Evolutionary conservation across 1,139 yeast species (phyloP).

Genomic region (Kurtzmaniella natalensis): DNA sequence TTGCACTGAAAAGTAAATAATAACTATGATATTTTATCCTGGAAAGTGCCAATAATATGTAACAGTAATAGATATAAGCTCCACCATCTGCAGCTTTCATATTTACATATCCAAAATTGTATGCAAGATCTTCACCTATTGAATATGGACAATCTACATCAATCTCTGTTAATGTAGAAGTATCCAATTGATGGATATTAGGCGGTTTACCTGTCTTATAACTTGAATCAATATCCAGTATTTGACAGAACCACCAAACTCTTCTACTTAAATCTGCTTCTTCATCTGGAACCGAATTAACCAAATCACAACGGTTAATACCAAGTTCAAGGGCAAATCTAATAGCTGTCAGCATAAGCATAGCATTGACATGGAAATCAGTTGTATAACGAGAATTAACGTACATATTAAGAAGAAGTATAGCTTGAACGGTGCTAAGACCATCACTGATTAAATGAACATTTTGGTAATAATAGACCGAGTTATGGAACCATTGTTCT

Average conservation of each 20-base stretch:
- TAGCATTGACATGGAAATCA: conserved; percentile 20
- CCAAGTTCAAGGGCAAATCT: conserved; percentile 20
- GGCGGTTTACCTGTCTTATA: conserved; percentile 21
- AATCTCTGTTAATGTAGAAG: conserved; percentile 16
- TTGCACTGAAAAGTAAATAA: conserved; percentile 12
- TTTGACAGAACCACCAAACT: conserved; percentile 21
- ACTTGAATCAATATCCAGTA: conserved; percentile 18
- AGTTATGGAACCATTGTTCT: conserved; percentile 13
- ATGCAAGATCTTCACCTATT: conserved; percentile 10
- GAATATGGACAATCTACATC: conserved; percentile 11
- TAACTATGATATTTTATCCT: conserved; percentile 19
- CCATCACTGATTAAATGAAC: conserved; percentile 19
- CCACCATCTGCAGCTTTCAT: conserved; percentile 5
- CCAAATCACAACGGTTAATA: conserved; percentile 15
- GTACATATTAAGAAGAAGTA: conserved; percentile 18
- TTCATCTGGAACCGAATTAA: conserved; percentile 8
- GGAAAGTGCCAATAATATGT: conserved; percentile 14
- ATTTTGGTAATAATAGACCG: conserved; percentile 19
- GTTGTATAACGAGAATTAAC: conserved; percentile 21
- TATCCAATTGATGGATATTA: conserved; percentile 13
- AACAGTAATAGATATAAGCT: conserved; percentile 12
- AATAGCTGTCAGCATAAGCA: conserved; percentile 17
- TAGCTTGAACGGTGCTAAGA: conserved; percentile 19
- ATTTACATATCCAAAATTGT: background rate
- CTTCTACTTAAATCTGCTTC: conserved; percentile 13